Conservation (phyloP, 2,329 filamentous ascomycete species). For the Mollisiaceae sp. region DNA sequence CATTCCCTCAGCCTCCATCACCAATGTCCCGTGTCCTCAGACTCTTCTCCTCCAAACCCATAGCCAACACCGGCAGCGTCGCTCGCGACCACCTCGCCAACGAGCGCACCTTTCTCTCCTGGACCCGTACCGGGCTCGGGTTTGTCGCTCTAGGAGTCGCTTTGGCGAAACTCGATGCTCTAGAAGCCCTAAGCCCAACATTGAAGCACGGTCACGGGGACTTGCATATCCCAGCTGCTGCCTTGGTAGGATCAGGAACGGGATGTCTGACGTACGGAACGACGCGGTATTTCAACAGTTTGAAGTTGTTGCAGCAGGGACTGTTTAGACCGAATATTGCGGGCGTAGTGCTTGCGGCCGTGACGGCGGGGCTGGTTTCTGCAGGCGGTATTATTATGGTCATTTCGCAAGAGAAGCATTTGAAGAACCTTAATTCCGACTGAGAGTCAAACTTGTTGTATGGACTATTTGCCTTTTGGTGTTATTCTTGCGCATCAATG, state of each 20-base stretch:
- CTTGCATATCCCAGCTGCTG: slow-evolving; percentile 46
- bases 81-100: slow-evolving; percentile 56
- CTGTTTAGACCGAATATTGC: slow-evolving; percentile 68
- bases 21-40: slow-evolving; percentile 31
- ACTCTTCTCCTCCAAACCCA: slow-evolving; percentile 26
- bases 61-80: slow-evolving; percentile 52
- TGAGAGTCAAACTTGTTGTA: background rate
- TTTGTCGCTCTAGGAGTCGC: slow-evolving; percentile 58
- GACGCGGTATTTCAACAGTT: slow-evolving; percentile 51
- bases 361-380: slow-evolving; percentile 55
- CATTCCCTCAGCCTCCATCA: background rate
- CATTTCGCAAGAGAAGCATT: slow-evolving; percentile 27
- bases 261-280: slow-evolving; percentile 54
- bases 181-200: slow-evolving; percentile 44
- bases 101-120: slow-evolving; percentile 57
- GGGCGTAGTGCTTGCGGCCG: slow-evolving; percentile 80
- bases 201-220: slow-evolving; percentile 40
- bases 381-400: slow-evolving; percentile 33
- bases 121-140: slow-evolving; percentile 56
- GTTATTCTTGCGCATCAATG: background rate
- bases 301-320: slow-evolving; percentile 50
- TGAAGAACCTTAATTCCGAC: background rate
- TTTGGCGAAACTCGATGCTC: slow-evolving; percentile 52
- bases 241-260: slow-evolving; percentile 51
- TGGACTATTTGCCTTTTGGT: background rate